phyloP scores from a whole-genome alignment of 176 grass and related monocot species.

The Carex scoparia region DNA sequence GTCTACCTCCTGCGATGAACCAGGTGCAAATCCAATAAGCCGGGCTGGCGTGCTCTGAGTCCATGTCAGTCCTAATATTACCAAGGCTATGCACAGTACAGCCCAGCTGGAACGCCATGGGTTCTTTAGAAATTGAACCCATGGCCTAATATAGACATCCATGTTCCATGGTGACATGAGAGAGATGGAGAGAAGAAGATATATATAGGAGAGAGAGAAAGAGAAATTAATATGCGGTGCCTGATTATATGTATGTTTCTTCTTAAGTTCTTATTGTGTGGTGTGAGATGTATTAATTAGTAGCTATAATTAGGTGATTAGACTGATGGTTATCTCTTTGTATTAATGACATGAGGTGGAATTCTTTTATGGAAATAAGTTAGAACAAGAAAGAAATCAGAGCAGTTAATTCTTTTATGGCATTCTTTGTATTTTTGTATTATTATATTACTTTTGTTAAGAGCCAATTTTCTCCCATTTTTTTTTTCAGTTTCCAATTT shows the following conservation, averaged over 20 bases:
- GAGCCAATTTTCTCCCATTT: too few relatives aligned
- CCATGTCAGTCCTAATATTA: constrained; percentile 21
- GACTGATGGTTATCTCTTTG: background rate
- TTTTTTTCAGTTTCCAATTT: background rate
- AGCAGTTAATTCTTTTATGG: too few relatives aligned
- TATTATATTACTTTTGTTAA: too few relatives aligned
- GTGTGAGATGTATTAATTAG: background rate
- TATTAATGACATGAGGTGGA: background rate
- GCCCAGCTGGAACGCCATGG: constrained; percentile 7
- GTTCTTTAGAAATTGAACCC: constrained; percentile 23
- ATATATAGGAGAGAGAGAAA: constrained; percentile 7
- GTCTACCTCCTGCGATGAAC: background rate
- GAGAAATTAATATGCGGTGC: background rate
- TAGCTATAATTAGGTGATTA: constrained; percentile 2
- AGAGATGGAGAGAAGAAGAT: background rate
- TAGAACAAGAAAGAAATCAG: background rate
- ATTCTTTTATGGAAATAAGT: background rate
- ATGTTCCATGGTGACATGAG: constrained; percentile 27
- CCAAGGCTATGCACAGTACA: constrained; percentile 18
- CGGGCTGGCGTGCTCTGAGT: constrained; percentile 5
- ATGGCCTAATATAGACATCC: constrained; percentile 15
- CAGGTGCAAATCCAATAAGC: background rate
- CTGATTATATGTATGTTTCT: background rate
- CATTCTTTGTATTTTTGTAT: too few relatives aligned
- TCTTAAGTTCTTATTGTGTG: background rate